A percentile compares a stretch with the other conserved stretches of the same genome.
Evolutionary conservation across 225 moss, liverwort and hornwort genomes (phyloP).

Genomic region (Marchantia paleacea): DNA sequence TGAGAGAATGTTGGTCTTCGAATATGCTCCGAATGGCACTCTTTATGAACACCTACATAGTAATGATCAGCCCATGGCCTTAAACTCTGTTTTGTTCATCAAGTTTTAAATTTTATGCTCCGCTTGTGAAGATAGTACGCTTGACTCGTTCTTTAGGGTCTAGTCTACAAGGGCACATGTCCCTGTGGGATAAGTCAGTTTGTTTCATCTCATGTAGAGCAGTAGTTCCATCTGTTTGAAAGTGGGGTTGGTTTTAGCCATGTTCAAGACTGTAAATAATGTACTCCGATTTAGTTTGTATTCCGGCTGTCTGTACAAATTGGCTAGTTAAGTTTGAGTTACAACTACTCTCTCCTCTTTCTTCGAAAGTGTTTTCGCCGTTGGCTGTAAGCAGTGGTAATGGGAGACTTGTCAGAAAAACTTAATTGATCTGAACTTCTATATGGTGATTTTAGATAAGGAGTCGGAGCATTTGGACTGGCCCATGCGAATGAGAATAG

Average conservation of each 20-base stretch:
- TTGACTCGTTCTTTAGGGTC: neutral
- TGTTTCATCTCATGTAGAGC: too few species aligned
- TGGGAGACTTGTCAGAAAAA: neutral
- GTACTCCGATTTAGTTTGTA: neutral
- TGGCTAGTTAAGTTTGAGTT: neutral
- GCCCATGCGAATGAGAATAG: constrained; percentile 78
- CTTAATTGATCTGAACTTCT: neutral
- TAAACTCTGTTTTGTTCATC: neutral
- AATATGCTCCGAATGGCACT: constrained; percentile 86
- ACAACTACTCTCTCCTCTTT: neutral
- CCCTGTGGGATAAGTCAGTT: too few species aligned
- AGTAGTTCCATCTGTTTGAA: too few species aligned
- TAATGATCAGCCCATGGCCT: constrained; percentile 9
- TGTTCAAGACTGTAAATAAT: too few species aligned
- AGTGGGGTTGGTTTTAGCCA: too few species aligned
- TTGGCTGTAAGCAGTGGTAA: neutral
- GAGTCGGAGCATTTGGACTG: constrained; percentile 83
- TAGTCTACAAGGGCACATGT: neutral
- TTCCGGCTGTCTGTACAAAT: neutral
- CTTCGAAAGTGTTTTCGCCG: neutral
- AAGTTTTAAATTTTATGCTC: neutral
- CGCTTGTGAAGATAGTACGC: neutral
- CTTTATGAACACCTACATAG: constrained; percentile 78
- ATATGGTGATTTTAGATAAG: constrained; percentile 33
- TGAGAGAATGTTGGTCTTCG: constrained; percentile 80